Base-by-base conservation (phyloP, 352 stramenopile species). In the Globisporangium cylindrosporum region DNA sequence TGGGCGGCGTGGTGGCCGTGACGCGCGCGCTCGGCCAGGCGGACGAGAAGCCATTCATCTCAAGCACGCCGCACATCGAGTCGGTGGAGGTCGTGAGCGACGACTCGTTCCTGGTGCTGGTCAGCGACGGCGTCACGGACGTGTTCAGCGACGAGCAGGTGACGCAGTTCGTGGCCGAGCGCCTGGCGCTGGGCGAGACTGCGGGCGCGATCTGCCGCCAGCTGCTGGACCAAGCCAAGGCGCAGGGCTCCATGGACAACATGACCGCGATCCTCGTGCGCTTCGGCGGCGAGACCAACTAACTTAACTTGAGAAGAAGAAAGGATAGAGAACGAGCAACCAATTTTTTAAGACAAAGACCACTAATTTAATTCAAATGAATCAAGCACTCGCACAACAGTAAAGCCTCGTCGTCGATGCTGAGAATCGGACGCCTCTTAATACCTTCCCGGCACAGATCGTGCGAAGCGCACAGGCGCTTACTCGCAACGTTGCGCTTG, bases 31-130 rank as follows among this genome's bases (percentile, higher is more conserved):
- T 94, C 5, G 86, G 86, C n/a, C 86, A 94, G 69, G 76, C 80
- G 3, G 82, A 94, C 69, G 86, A 94, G 66, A 93, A 94, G 71
- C 78, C 87, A 58, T 91, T 92, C 62, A 91, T 94, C 66, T 90
- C 79, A 22, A 78, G 81, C 56, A 69, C 79, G 25, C 86, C 86
- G 38, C 82, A 92, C 66, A 83, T 86, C 20, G 71, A 73, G 48
- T 89, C 81, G 25, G 70, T 87, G n/a, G 75, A 85, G 20, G 76
- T 92, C 18, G 73, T 75, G 27, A 69, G 68, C 9, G 72, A 79
- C 51, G 63, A 84, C 61, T 77, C 81, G 25, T 93, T 92, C 69
- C 75, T 94, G n/a, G 64, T 94, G 59, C 81, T 94, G 67, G 78
- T 86, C 29, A 94, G 84, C 53, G 86, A 94, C 73, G 86, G 84